These are phyloP conservation scores for Trypanosomatidae sp. DNA, from an alignment of 208 protist species.

Conservation along the genomic window DNA sequence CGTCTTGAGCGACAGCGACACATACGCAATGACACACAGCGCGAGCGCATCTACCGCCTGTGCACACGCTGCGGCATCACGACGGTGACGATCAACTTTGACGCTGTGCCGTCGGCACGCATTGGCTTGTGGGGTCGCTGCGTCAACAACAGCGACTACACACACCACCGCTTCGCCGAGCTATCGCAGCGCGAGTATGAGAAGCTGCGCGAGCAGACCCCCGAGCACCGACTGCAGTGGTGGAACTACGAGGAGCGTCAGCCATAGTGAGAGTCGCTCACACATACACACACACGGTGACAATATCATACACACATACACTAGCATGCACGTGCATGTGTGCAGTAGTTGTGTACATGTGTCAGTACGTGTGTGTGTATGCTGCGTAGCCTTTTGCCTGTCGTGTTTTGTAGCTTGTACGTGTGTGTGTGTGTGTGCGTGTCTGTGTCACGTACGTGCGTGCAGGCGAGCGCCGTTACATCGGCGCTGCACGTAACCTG, in stretches of 20 bases:
- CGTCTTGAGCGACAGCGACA: constrained; percentile 74
- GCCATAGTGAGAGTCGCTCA: too few relatives aligned
- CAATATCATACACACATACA: too few relatives aligned
- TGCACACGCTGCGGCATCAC: constrained; percentile 79
- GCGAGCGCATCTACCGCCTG: constrained; percentile 68
- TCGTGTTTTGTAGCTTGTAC: too few relatives aligned
- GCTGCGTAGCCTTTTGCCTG: too few relatives aligned
- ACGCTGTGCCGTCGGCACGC: constrained; percentile 63
- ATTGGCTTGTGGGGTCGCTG: constrained; percentile 80
- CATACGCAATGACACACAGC: constrained; percentile 46
- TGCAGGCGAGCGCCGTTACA: too few relatives aligned
- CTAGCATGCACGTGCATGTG: too few relatives aligned
- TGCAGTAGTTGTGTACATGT: too few relatives aligned
- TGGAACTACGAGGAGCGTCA: constrained; percentile 73
- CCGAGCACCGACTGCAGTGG: constrained; percentile 65
- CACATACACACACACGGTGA: too few relatives aligned
- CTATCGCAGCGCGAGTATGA: constrained; percentile 67
- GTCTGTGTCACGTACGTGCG: too few relatives aligned
- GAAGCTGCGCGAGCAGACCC: constrained; percentile 44
- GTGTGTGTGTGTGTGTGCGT: too few relatives aligned
- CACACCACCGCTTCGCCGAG: constrained; percentile 63
- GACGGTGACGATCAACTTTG: constrained; percentile 78
- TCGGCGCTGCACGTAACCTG: too few relatives aligned
- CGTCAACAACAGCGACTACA: constrained; percentile 71
- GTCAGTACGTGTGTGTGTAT: too few relatives aligned